Evolutionary conservation across 2,329 filamentous ascomycete species (phyloP).

Genomic region (Fusarium sp.): DNA sequence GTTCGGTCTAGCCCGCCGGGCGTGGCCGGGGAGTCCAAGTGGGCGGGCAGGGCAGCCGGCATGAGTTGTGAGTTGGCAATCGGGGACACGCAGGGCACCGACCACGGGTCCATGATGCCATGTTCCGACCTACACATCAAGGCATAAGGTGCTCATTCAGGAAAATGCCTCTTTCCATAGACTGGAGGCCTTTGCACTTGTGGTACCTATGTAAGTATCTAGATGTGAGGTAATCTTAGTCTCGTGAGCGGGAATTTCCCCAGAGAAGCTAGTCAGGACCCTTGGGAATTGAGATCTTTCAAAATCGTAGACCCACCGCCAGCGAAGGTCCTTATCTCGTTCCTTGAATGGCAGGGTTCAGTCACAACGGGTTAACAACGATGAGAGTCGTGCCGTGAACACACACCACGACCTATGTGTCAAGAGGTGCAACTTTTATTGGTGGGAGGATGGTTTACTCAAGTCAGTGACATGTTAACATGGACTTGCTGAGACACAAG

Average conservation of each 20-base stretch:
- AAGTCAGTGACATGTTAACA: no score
- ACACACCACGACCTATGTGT: no score
- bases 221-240: not conserved
- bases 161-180: slow-evolving; percentile 1
- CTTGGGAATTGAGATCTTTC: not conserved
- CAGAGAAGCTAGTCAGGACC: slow-evolving; percentile 2
- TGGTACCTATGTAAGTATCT: not conserved
- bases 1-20: slow-evolving; percentile 43
- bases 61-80: slow-evolving; percentile 42
- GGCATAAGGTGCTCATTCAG: not conserved
- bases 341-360: slow-evolving; percentile 14
- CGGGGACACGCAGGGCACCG: slow-evolving; percentile 23
- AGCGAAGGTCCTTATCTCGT: slow-evolving; percentile 33
- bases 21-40: slow-evolving; percentile 35
- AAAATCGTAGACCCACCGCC: slow-evolving; percentile 17
- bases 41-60: slow-evolving; percentile 3
- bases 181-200: not conserved
- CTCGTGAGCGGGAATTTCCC: not conserved
- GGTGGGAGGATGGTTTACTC: no score
- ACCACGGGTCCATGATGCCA: slow-evolving; percentile 27
- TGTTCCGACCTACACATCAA: slow-evolving; percentile 3
- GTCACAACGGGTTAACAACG: not conserved
- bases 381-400: slow-evolving; percentile 5
- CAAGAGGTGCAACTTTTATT: no score
- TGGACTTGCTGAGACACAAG: no score